phyloP scores from a whole-genome alignment of 2,329 filamentous ascomycete species.

The Sarocladium strictum region DNA sequence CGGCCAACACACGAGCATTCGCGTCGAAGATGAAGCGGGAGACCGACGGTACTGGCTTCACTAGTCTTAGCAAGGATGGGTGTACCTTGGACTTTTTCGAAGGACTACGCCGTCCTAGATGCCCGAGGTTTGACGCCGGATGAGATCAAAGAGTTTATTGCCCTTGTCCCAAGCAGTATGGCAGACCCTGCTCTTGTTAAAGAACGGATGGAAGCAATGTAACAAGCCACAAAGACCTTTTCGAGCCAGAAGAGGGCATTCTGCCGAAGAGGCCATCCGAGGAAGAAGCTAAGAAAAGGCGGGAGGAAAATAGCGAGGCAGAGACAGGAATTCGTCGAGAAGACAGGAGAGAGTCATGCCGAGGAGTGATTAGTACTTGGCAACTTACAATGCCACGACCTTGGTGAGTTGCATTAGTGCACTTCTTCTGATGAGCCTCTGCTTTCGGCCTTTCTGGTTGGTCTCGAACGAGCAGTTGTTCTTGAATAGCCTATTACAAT shows the following conservation, averaged over 20 bases:
- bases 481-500: too few species aligned
- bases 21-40: not conserved
- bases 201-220: not conserved
- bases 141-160: not conserved
- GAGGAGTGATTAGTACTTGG: not conserved
- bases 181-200: not conserved
- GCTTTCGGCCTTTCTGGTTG: not conserved
- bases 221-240: not conserved
- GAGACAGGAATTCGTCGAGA: not conserved
- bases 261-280: not conserved
- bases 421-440: not conserved
- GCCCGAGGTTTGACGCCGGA: not conserved
- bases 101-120: not conserved
- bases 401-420: not conserved
- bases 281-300: not conserved
- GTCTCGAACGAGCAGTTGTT: not conserved
- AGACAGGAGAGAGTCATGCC: not conserved
- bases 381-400: not conserved
- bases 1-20: not conserved
- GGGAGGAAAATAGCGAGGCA: not conserved
- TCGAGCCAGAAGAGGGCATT: not conserved
- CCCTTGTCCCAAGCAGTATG: not conserved
- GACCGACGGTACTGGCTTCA: not conserved
- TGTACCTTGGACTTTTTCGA: not conserved
- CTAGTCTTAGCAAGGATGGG: not conserved